phyloP scores from a whole-genome alignment of 2,329 filamentous ascomycete species.

The Colletotrichum lindemuthianum region DNA sequence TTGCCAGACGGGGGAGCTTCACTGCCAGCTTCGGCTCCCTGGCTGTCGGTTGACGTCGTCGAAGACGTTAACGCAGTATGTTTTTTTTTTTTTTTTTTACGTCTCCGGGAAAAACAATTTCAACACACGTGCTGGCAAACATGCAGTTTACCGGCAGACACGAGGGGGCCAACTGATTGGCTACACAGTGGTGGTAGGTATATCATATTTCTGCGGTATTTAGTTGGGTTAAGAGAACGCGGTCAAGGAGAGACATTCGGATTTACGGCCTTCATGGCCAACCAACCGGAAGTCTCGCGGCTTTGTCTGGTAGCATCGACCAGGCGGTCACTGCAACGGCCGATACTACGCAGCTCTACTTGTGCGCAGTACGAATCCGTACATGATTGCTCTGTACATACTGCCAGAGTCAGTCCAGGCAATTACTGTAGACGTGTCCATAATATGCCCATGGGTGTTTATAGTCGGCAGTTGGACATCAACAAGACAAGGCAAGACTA shows the following conservation, averaged over 20 bases:
- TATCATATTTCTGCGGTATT: not conserved
- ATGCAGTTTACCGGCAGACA: not conserved
- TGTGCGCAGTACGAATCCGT: not conserved
- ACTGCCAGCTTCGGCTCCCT: slow-evolving; percentile 10
- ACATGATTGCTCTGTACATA: too few relatives aligned
- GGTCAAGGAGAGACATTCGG: slow-evolving; percentile 15
- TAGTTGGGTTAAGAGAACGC: not conserved
- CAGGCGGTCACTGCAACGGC: slow-evolving; percentile 17
- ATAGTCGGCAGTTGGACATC: not conserved
- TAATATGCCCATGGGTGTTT: slow-evolving; percentile 1
- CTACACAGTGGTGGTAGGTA: not conserved
- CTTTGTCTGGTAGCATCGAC: slow-evolving; percentile 7
- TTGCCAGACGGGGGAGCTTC: not conserved
- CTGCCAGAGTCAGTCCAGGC: too few relatives aligned
- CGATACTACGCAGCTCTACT: slow-evolving; percentile 16
- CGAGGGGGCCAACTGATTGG: not conserved
- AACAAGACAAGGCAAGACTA: not conserved
- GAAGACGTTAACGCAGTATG: too few relatives aligned
- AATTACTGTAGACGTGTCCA: too few relatives aligned
- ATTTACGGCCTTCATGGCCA: slow-evolving; percentile 8
- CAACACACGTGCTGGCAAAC: too few relatives aligned
- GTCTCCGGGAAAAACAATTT: too few relatives aligned
- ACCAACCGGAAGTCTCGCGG: slow-evolving; percentile 11
- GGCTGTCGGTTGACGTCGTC: slow-evolving; percentile 16
- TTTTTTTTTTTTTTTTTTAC: not conserved